These are phyloP conservation scores for Auxenochlorella pyrenoidosa DNA, from an alignment of 139 green algal genomes.

Conservation along the genomic window DNA sequence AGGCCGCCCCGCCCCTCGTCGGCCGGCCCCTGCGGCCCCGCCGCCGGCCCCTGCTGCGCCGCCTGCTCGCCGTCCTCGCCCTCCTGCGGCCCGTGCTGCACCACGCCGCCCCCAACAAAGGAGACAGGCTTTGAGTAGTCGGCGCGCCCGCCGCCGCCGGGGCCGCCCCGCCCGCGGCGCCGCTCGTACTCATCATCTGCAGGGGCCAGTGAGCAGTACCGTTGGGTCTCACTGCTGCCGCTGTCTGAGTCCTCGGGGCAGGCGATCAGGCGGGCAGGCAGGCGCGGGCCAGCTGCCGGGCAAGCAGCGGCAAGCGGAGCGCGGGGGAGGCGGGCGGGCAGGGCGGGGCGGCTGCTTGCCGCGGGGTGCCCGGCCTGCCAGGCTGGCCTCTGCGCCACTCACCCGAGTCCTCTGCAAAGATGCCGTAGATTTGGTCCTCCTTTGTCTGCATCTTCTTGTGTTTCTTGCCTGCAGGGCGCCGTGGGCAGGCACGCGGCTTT, in stretches of 20 bases:
- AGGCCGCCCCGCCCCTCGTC: not conserved
- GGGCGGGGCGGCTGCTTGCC: not conserved
- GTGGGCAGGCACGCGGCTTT: not conserved
- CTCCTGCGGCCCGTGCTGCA: constrained; percentile 28
- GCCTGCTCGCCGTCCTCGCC: not conserved
- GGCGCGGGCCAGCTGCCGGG: too few species aligned
- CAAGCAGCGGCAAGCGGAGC: too few species aligned
- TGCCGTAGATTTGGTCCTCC: constrained; percentile 92
- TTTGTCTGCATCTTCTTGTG: constrained; percentile 76
- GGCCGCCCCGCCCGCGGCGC: constrained; percentile 42
- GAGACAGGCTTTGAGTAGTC: constrained; percentile 80
- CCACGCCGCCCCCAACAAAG: constrained; percentile 74
- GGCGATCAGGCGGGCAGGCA: not conserved
- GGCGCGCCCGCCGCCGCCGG: constrained; percentile 34
- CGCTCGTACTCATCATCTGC: constrained; percentile 50
- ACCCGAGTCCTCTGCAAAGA: constrained; percentile 71
- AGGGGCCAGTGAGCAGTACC: not conserved
- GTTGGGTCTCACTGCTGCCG: too few species aligned
- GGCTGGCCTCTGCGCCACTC: too few species aligned
- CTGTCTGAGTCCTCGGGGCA: too few species aligned
- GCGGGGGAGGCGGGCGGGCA: not conserved
- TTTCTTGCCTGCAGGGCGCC: constrained; percentile 46
- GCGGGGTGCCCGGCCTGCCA: not conserved
- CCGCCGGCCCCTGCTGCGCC: not conserved
- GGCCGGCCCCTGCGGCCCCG: too few species aligned